These are phyloP conservation scores for Haberlea rhodopensis DNA, from an alignment of 257 asterid species.

Conservation along the genomic window DNA sequence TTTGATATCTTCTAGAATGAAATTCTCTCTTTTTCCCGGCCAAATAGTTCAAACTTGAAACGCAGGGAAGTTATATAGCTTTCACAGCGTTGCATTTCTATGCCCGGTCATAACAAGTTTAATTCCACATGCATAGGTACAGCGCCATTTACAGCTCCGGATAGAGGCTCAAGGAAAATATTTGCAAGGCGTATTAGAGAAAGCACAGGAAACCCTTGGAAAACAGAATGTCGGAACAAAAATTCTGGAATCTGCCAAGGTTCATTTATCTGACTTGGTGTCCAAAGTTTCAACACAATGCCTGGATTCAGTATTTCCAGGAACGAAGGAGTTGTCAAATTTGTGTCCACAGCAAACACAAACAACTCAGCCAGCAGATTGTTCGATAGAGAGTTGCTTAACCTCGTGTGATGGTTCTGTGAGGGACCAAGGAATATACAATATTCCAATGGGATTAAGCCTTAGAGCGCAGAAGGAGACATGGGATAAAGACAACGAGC, in stretches of 20 bases:
- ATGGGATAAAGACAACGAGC: slow-evolving; percentile 30
- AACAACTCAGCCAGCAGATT: too few relatives aligned
- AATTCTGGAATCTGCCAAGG: slow-evolving; percentile 65
- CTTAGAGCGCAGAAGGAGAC: slow-evolving; percentile 30
- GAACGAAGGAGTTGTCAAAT: too few relatives aligned
- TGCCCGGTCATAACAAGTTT: background rate
- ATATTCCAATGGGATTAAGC: slow-evolving; percentile 35
- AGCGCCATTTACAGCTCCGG: too few relatives aligned
- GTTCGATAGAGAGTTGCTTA: too few relatives aligned
- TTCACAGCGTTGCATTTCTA: background rate
- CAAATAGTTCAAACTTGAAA: too few relatives aligned
- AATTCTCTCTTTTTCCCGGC: too few relatives aligned
- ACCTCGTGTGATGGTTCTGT: too few relatives aligned
- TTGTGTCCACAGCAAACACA: too few relatives aligned
- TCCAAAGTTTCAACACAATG: too few relatives aligned
- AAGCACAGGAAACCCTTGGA: slow-evolving; percentile 85
- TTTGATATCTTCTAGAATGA: background rate
- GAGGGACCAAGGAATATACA: slow-evolving; percentile 49
- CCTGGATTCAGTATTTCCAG: too few relatives aligned
- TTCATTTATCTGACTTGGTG: slow-evolving; percentile 63
- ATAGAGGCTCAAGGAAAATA: slow-evolving; percentile 87
- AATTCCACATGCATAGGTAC: slow-evolving; percentile 48
- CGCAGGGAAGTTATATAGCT: too few relatives aligned
- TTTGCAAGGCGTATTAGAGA: slow-evolving; percentile 73
- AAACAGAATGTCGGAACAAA: slow-evolving; percentile 57